Evolutionary conservation across 192 early-diverging fungal species (phyloP), one percentile per base, ranked within the genome.

Genomic region (Coemansia sp.): DNA sequence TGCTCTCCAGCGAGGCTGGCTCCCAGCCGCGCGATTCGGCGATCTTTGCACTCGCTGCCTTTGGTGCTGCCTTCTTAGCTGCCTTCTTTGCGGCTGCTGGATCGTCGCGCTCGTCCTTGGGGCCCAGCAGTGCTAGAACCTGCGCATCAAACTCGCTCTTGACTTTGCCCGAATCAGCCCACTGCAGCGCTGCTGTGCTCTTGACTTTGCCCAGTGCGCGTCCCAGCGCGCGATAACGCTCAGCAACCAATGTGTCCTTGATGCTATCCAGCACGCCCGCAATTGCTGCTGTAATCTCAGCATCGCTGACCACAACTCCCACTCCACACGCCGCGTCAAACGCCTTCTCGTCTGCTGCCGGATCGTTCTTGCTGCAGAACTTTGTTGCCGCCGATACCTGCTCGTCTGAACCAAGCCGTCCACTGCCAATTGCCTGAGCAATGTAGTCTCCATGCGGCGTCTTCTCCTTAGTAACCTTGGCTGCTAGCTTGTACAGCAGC

Each of bases 81-180:
- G 64, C 73, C 35, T 76, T 79, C 53, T 78, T 76, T 43, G 47
- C 60, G 7, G 61, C 70, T 38, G 75, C 70, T n/a, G 85, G 85
- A 59, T 87, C 84, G 75, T 98, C 96, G 47, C 96, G 88, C 71
- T 98, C 96, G 76, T 98, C 96, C 78, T 98, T 97, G 67, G 95
- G 95, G n/a, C 98, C 98, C 55, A 99, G 82, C n/a, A 90, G 66
- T 15, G 88, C 87, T 19, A 91, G 72, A 49, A 92, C 79, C 85
- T 94, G 91, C 29, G 85, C 86, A 47, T 98, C 98, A 32, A 97
- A 79, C 77, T 88, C 89, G 59, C 87, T 83, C 80, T 99, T 99
- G 39, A 98, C 88, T 52, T 82, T 83, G 62, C 86, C 84, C 48
- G 92, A 84, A 64, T 94, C 90, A 22, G 96, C 98, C 98, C 98